Evolutionary conservation across 2,329 filamentous ascomycete genomes (phyloP), one percentile per base, ranked within the genome.

Genomic region (Aureobasidium namibiae): DNA sequence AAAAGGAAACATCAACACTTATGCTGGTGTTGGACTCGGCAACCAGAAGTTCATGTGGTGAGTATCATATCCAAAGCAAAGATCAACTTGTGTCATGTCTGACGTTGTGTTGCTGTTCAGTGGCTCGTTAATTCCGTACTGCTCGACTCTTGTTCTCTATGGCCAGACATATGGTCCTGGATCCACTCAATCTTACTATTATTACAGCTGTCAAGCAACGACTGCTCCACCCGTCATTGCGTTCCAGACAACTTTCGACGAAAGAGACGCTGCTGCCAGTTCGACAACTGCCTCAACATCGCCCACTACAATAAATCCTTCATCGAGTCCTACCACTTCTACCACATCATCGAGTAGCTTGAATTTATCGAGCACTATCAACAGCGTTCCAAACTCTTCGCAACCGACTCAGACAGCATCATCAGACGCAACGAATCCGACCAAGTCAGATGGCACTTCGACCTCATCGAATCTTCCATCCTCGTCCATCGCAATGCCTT

Each of bases 131-230:
- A 1, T 34, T 8, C 59, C 59, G 1, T 60, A 60, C 44, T 60
- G 59, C 21, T 53, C 41, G 6, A 56, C 42, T 3, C 14, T 60
- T 5, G 3, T 56, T 13, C 59, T 60, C 9, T 60, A 60, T 29
- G 59, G 59, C 7, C 23, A 26, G 18, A 41, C 44, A 18, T 56
- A 60, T 24, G 29, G 42, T 7, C 31, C 50, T 8, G 50, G 34
- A 14, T 38, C 42, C 6, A 29, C 42, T 3, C 48, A 49, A 7
- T 60, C 59, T 16, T 60, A 50, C 44, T 41, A 36, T 16, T 60
- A 34, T 3, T 60, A 60, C 11, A 26, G n/a, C 2, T 60, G 59
- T 34, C 24, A n/a, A 23, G 16, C 24, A 1, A 29, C 4, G 36
- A 56, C 26, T 26, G 23, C 8, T n/a, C n/a, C 49, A 7, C 33